Conservation (phyloP, 2,329 filamentous ascomycete genomes). For the Rhytidhysteron rufulum region DNA sequence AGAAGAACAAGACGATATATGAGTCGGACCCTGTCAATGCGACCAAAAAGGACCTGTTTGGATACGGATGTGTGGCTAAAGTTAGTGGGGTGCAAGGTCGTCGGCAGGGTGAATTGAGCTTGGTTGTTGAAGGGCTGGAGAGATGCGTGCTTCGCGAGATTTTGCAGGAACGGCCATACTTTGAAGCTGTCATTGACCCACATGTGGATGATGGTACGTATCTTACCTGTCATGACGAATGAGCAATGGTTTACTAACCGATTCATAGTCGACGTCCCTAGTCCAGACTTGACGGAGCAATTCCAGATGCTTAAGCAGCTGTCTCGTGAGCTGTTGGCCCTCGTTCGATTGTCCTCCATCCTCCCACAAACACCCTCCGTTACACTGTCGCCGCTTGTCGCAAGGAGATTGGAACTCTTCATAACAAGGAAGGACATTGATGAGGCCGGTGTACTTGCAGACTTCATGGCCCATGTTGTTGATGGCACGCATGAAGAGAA, state of each 20-base stretch:
- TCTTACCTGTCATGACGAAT: not conserved
- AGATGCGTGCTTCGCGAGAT: constrained; percentile 73
- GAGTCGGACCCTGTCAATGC: constrained; percentile 48
- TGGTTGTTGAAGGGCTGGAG: constrained; percentile 81
- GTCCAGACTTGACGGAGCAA: constrained; percentile 59
- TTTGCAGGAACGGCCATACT: constrained; percentile 74
- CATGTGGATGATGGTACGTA: constrained; percentile 65
- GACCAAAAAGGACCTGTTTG: constrained; percentile 64
- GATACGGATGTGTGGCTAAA: constrained; percentile 68
- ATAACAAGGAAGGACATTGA: constrained; percentile 77
- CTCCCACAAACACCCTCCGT: constrained; percentile 65
- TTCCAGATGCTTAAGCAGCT: constrained; percentile 80
- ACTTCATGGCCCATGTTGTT: constrained; percentile 94
- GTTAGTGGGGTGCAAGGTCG: constrained; percentile 48
- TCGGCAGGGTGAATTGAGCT: constrained; percentile 60
- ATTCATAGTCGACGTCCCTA: constrained; percentile 25
- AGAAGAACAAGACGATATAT: constrained; percentile 38
- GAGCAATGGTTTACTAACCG: not conserved
- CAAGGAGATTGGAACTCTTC: constrained; percentile 79
- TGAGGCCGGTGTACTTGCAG: constrained; percentile 81
- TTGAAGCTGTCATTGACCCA: constrained; percentile 74
- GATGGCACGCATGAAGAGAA: constrained; percentile 89
- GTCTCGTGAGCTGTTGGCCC: constrained; percentile 79
- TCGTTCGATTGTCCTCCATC: constrained; percentile 81
- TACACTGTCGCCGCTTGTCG: constrained; percentile 76